Base-by-base conservation (phyloP, 2,329 filamentous ascomycete genomes). In the Microcyclospora tardicrescens region DNA sequence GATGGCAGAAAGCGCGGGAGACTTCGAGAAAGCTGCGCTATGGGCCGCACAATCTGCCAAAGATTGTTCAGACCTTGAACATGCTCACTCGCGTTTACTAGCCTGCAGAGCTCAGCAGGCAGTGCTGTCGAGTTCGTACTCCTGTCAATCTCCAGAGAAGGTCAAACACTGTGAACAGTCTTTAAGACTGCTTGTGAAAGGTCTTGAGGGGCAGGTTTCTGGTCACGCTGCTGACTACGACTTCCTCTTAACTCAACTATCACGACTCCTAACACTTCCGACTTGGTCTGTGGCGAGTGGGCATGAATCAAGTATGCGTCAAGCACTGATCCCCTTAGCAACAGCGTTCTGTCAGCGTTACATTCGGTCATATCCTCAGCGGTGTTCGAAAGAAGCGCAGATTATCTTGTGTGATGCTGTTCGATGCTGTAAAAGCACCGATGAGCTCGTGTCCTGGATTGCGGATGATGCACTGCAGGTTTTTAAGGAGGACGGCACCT, bases 391-490 rank as follows among this genome's bases (percentile, higher is more conserved):
- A 5, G 35, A 41, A 8, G 44, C 46, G 5, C 36, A 39, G n/a
- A 32, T 41, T 10, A 49, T 57, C 29, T 37, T 56, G 6, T 35
- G 46, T 12, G 27, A 24, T 13, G 50, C 49, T 2, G 16, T 57
- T 2, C 30, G 41, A 10, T 16, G 24, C 9, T 46, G 43, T 33
- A 46, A 39, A 28, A 40, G 42, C 9, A 37, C 43, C 16, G 51
- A 56, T 10, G 42, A 48, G 3, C 16, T 51, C 3, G 28, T 44
- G 13, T 43, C 43, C 5, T 58, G 54, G 54, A 38, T 54, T 30
- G 66, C 81, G 6, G 63, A 69, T 36, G 68, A 72, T 12, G 72
- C 84, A n/a, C 71, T 79, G 40, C 68, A 72, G 12, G 70, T 69
- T 38, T 66, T 81, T 49, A 65, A 82, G 5, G 69, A 73, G 16